These are phyloP conservation scores for Elaeis oleifera DNA, from an alignment of 202 grass and related monocot species.

Conservation along the genomic window DNA sequence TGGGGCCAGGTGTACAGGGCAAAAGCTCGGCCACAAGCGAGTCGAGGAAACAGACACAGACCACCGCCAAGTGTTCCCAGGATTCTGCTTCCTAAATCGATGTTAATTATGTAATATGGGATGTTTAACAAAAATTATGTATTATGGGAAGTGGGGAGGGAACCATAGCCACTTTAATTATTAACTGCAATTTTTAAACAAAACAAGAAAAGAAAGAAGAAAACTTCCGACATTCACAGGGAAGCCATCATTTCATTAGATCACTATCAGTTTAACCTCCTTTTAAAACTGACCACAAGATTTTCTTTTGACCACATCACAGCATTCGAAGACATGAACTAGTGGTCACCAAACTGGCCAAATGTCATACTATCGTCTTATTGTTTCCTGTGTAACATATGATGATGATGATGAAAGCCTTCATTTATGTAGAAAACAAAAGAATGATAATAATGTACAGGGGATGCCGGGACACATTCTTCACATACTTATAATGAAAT, in stretches of 20 bases:
- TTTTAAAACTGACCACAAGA: background rate
- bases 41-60: too few species aligned
- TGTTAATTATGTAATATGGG: too few species aligned
- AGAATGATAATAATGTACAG: background rate
- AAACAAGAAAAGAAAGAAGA: background rate
- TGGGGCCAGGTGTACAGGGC: too few species aligned
- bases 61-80: too few species aligned
- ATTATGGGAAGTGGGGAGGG: too few species aligned
- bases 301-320: background rate
- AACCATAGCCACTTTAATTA: too few species aligned
- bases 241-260: background rate
- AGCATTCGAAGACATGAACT: background rate
- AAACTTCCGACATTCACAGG: background rate
- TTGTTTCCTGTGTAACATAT: background rate
- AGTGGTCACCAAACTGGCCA: background rate
- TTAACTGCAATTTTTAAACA: too few species aligned
- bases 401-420: background rate
- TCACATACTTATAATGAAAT: background rate
- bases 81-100: too few species aligned
- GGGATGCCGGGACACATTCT: background rate
- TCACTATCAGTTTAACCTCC: background rate
- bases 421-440: background rate
- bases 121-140: too few species aligned
- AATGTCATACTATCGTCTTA: background rate
- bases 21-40: too few species aligned